phyloP scores from a whole-genome alignment of 805 yeast species.

The Monosporozyma aquatica region DNA sequence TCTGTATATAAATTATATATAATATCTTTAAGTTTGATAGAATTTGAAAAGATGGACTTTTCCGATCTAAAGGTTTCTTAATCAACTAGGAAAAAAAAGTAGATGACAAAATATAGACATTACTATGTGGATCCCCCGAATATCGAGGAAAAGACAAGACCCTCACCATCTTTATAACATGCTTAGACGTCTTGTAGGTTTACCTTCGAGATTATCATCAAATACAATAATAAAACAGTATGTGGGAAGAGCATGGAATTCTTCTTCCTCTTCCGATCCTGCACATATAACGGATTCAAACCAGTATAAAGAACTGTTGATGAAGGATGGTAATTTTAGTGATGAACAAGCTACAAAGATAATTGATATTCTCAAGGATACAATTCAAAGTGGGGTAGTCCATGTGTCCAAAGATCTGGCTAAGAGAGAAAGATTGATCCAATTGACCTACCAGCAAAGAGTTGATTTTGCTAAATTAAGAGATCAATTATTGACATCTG shows the following conservation, averaged over 20 bases:
- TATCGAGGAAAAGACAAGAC: too few relatives aligned
- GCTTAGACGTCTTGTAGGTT: neutral
- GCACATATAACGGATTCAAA: constrained; percentile 61
- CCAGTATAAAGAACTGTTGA: constrained; percentile 54
- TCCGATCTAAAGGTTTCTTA: too few relatives aligned
- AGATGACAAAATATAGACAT: too few relatives aligned
- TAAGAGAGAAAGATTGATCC: constrained; percentile 72
- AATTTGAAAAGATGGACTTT: too few relatives aligned
- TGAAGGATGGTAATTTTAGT: constrained; percentile 58
- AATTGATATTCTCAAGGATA: constrained; percentile 59
- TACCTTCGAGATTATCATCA: too few relatives aligned
- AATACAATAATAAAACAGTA: neutral
- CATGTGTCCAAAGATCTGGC: constrained; percentile 70
- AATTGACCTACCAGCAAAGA: constrained; percentile 87
- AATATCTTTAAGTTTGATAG: too few relatives aligned
- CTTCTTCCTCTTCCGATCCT: constrained; percentile 11
- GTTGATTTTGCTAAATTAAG: constrained; percentile 93
- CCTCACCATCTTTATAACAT: too few relatives aligned
- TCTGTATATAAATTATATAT: too few relatives aligned
- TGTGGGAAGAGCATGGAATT: neutral
- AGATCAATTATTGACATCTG: constrained; percentile 84
- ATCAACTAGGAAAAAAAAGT: neutral
- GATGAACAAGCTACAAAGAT: constrained; percentile 73
- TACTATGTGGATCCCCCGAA: too few relatives aligned
- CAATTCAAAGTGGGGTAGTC: constrained; percentile 72